Evolutionary conservation across 495 filamentous ascomycete species (phyloP), one percentile per base, ranked within the genome.

Genomic region (Annulohypoxylon nitens): DNA sequence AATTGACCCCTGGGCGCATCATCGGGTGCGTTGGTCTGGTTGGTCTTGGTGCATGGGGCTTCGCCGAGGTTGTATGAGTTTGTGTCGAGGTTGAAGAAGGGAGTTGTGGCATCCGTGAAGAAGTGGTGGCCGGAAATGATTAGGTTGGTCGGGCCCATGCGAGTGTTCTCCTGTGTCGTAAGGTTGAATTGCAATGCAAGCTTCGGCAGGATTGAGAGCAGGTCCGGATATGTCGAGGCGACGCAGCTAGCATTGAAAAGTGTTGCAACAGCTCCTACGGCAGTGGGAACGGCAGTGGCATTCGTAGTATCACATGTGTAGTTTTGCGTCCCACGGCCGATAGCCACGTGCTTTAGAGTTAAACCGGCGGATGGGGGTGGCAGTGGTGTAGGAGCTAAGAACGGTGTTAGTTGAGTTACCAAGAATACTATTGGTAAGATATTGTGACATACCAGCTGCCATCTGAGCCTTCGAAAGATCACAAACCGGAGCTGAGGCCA

Each of bases 311-410:
- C 84, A 85, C 95, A 98, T 65, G 93, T 94, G 81, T 97, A 98
- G 86, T 98, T 97, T 84, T 98, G 88, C 10, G 90, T 95, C 41
- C 95, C 95, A 37, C 93, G 91, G 75, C 95, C 95, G 57, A 98
- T 84, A 75, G 90, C 93, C 34, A 97, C 90, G 77, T 96, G 93
- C 77, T 86, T 88, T 33, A 93, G 83, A 0, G 61, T 81, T 12
- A 93, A 81, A 59, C 89, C 91, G 8, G 84, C 68, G 16, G 84
- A 81, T 12, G 89, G 88, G 43, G 86, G 62, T 7, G 90, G 88
- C 6, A 96, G 85, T 47, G 84, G 80, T 33, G 74, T 71, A 48
- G 83, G 76, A 20, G 75, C 82, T 86, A 64, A 30, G 51, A 16
- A 34, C n/a, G 2, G 47, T 64, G 71, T 82, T 76, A 79, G 75